A percentile compares a stretch with the other conserved stretches of the same genome.
Conservation (phyloP, 2,329 filamentous ascomycete genomes). For the Diaporthe helianthi region DNA sequence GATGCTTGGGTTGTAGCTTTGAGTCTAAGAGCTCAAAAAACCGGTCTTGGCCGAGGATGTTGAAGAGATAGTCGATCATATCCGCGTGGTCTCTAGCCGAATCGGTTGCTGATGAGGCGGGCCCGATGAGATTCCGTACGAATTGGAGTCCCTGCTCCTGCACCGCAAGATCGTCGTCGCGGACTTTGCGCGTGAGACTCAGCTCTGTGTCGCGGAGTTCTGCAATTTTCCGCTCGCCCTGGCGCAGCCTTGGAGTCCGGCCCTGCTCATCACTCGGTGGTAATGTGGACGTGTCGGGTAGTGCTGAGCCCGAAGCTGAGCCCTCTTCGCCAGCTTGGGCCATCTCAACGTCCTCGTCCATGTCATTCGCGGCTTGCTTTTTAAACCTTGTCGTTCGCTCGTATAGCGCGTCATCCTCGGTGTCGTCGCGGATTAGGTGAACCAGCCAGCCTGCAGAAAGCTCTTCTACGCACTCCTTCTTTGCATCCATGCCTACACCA, state of each 20-base stretch:
- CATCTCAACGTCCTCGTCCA: constrained; percentile 67
- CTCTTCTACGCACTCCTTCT: constrained; percentile 78
- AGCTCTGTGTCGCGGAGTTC: constrained; percentile 70
- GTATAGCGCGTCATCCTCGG: constrained; percentile 59
- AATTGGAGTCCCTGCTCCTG: constrained; percentile 93
- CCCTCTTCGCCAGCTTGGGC: constrained; percentile 54
- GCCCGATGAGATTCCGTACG: constrained; percentile 86
- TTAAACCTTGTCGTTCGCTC: constrained; percentile 37
- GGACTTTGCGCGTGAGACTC: constrained; percentile 70
- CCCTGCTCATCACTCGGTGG: constrained; percentile 37
- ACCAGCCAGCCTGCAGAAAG: constrained; percentile 82
- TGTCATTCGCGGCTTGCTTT: constrained; percentile 40
- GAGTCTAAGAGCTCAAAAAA: constrained; percentile 82
- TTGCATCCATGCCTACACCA: constrained; percentile 73
- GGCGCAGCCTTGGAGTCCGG: constrained; percentile 52
- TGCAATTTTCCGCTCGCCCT: constrained; percentile 57
- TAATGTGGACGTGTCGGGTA: constrained; percentile 35
- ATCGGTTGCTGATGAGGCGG: constrained; percentile 60
- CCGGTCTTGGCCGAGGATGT: constrained; percentile 74
- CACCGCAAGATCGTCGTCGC: constrained; percentile 80
- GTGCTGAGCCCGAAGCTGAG: constrained; percentile 37
- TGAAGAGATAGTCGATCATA: constrained; percentile 88
- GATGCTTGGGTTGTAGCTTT: constrained; percentile 72
- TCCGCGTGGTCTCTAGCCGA: constrained; percentile 60
- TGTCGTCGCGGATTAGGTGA: constrained; percentile 73